Evolutionary conservation across 371 early-diverging fungal species (phyloP).

Genomic region (Globomyces sp.): DNA sequence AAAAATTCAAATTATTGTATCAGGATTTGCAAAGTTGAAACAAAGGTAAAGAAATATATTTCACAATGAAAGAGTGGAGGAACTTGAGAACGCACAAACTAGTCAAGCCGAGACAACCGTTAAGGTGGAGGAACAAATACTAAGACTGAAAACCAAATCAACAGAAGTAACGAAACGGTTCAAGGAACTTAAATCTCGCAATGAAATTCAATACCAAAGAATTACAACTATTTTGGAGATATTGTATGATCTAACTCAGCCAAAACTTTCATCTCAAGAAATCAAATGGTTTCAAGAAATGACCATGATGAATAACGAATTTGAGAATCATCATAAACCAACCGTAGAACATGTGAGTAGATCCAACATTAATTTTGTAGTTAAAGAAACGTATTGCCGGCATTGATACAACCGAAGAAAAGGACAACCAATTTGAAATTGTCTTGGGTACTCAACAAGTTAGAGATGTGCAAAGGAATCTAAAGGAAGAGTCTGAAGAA

Average conservation of each 20-base stretch:
- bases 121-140: not conserved
- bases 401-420: too few relatives aligned
- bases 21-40: not conserved
- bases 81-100: not conserved
- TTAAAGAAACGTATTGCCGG: too few relatives aligned
- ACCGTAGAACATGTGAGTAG: too few relatives aligned
- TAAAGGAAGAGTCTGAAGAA: too few relatives aligned
- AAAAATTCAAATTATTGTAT: constrained; percentile 2
- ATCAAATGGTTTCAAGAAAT: not conserved
- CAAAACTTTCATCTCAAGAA: constrained; percentile 4
- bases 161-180: not conserved
- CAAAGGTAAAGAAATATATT: not conserved
- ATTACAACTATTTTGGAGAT: constrained; percentile 3
- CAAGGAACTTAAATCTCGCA: not conserved
- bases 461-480: too few relatives aligned
- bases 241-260: constrained; percentile 4
- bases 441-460: too few relatives aligned
- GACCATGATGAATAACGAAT: too few relatives aligned
- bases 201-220: constrained; percentile 7
- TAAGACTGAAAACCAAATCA: not conserved
- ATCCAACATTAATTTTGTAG: too few relatives aligned
- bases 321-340: too few relatives aligned
- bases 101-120: not conserved
- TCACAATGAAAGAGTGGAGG: not conserved
- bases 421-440: too few relatives aligned